phyloP scores from a whole-genome alignment of 495 filamentous ascomycete species.

The Echria macrotheca region DNA sequence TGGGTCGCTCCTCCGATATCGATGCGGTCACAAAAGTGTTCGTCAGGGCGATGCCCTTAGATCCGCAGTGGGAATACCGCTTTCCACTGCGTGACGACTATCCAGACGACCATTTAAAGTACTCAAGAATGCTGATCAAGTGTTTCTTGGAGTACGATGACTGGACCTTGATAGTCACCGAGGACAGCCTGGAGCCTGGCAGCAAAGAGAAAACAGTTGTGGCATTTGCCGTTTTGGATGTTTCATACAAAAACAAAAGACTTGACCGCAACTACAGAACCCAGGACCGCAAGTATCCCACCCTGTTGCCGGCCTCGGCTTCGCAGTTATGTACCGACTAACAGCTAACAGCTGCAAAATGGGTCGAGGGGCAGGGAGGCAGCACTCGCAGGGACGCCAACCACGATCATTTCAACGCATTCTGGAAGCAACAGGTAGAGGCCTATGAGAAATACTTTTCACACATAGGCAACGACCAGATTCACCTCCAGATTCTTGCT shows the following conservation, averaged over 20 bases:
- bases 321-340: background rate
- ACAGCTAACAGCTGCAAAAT: background rate
- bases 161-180: background rate
- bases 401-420: constrained; percentile 14
- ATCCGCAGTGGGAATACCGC: background rate
- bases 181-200: background rate
- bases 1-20: background rate
- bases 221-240: background rate
- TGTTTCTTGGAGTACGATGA: background rate
- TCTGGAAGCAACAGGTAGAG: constrained; percentile 7
- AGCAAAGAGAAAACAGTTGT: background rate
- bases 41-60: background rate
- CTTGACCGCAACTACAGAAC: background rate
- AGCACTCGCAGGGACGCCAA: constrained; percentile 16
- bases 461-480: background rate
- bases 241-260: background rate
- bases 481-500: constrained; percentile 19
- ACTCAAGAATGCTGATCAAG: background rate
- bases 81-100: background rate
- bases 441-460: constrained; percentile 14
- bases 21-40: background rate
- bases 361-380: constrained; percentile 5
- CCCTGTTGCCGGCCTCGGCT: background rate
- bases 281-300: background rate
- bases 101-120: background rate